These are phyloP conservation scores for Diaporthe sp. DNA, from an alignment of 2,329 filamentous ascomycete species.

Conservation along the genomic window DNA sequence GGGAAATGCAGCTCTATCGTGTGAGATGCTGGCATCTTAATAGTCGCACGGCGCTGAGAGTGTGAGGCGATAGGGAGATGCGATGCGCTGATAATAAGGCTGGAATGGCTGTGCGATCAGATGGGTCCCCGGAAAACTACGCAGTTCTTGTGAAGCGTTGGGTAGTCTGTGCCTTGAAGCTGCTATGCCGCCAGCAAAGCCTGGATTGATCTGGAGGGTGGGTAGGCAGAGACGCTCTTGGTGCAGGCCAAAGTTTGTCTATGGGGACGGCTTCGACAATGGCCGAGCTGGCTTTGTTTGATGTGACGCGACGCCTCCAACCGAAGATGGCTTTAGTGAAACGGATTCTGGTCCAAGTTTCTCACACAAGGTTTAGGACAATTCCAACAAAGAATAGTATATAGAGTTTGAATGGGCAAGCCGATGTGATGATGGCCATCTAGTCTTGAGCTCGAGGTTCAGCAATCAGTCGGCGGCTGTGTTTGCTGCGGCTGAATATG, in stretches of 20 bases:
- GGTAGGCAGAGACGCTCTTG: neutral
- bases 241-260: neutral
- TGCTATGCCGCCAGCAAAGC: neutral
- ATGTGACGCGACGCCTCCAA: neutral
- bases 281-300: neutral
- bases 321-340: neutral
- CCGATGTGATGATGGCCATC: neutral
- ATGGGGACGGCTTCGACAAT: neutral
- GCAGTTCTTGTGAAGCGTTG: too few relatives aligned
- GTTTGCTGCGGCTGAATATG: conserved; percentile 12
- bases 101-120: neutral
- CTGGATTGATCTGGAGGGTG: neutral
- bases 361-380: neutral
- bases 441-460: neutral
- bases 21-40: conserved; percentile 46
- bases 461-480: conserved; percentile 10
- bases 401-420: neutral
- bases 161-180: neutral
- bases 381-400: neutral
- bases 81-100: neutral
- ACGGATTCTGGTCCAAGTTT: neutral
- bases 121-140: neutral
- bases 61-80: neutral
- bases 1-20: conserved; percentile 52
- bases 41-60: neutral